Base-by-base conservation (phyloP, 176 grass and related monocot species). In the Phragmites australis region DNA sequence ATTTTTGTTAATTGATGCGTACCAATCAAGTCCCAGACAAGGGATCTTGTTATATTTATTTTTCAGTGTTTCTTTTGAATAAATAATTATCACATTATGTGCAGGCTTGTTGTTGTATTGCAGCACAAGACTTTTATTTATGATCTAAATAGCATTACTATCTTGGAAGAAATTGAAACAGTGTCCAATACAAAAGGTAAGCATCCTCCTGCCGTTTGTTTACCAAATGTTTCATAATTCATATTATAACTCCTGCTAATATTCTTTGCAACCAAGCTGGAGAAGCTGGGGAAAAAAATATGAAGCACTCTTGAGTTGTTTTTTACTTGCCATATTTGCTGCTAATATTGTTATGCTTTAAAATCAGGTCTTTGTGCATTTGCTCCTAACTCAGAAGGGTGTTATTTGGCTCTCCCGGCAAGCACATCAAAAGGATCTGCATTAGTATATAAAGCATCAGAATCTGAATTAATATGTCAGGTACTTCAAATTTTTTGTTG, bases 41-140 rank as follows among this genome's bases (percentile, higher is more conserved):
- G 23, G 21, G 34, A 68, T 88, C 23, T 50, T 17, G 30, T 74
- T 31, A 44, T 62, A 50, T 3, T 65, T 62, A 63, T 5, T 69
- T 64, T 66, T 51, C 61, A 22, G 0, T 11, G 43, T 44, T 31
- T 80, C 32, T 82, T 79, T 67, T 72, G 21, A 70, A 52, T 69
- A n/a, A 67, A 78, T 65, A 48, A 37, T 75, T 82, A 40, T 89
- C 83, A 82, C 74, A 87, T 89, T 79, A 69, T 89, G 64, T 94
- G 70, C 90, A 98, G 95, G 86, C 90, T 98, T 88, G 43, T 98
- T 86, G 95, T 98, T 75, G 86, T 98, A 84, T 91, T 98, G 92
- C 95, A 88, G 78, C 74, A 94, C 49, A 94, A 90, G 67, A 81
- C 88, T 27, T 98, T 87, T 86, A 82, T 98, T 74, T 93, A 94